These are phyloP conservation scores for Cyberlindnera meyerae DNA, from an alignment of 805 yeast species.

Conservation along the genomic window DNA sequence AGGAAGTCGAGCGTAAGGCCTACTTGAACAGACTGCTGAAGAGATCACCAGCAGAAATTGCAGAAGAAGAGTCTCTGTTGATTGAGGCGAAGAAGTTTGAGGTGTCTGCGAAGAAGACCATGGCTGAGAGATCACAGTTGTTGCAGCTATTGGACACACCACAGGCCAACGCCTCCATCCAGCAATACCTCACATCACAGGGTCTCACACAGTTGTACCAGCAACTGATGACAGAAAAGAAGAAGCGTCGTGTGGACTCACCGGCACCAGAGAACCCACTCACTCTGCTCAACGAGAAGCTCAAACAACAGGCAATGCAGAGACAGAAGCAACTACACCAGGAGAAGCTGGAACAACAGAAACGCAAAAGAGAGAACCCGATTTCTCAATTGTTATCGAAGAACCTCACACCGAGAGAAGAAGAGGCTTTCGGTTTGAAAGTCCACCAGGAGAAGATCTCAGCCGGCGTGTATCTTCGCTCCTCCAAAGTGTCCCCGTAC, in stretches of 20 bases:
- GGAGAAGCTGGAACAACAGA: slow-evolving; percentile 22
- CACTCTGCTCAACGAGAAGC: slow-evolving; percentile 36
- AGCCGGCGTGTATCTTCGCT: slow-evolving; percentile 73
- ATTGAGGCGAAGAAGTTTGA: slow-evolving; percentile 92
- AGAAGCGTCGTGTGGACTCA: slow-evolving; percentile 42
- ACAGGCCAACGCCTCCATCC: slow-evolving; percentile 65
- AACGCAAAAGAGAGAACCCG: slow-evolving; percentile 27
- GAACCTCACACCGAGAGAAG: slow-evolving; percentile 66
- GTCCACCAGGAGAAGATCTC: slow-evolving; percentile 69
- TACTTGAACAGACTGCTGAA: slow-evolving; percentile 72
- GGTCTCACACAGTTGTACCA: slow-evolving; percentile 85
- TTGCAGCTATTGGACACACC: slow-evolving; percentile 84
- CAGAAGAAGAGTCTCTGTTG: slow-evolving; percentile 93
- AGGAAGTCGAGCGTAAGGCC: slow-evolving; percentile 74
- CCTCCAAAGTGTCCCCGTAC: slow-evolving; percentile 69
- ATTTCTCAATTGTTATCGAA: slow-evolving; percentile 32
- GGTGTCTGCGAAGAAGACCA: slow-evolving; percentile 83
- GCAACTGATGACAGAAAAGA: slow-evolving; percentile 65
- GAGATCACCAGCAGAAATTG: slow-evolving; percentile 93
- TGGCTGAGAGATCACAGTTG: slow-evolving; percentile 74
- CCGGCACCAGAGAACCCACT: slow-evolving; percentile 40
- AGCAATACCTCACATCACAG: slow-evolving; percentile 76
- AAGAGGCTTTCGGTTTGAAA: slow-evolving; percentile 76
- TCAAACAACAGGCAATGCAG: slow-evolving; percentile 26
- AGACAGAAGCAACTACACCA: slow-evolving; percentile 23